Evolutionary conservation across 805 yeast species (phyloP).

Genomic region (Tetrapisispora arboricola): DNA sequence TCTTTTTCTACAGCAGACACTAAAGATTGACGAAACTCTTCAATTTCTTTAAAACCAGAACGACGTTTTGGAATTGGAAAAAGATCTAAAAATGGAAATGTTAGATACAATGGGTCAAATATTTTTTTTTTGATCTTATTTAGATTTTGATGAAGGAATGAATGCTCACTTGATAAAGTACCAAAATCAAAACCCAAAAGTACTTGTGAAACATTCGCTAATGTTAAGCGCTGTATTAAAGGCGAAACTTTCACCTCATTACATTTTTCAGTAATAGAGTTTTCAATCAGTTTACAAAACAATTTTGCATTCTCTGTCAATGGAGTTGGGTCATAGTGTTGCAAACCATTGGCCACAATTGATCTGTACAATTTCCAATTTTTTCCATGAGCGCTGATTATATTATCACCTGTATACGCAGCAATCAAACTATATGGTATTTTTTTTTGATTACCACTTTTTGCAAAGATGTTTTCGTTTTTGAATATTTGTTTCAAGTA

Average conservation of each 20-base stretch:
- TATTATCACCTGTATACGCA: constrained; percentile 49
- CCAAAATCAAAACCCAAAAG: constrained; percentile 41
- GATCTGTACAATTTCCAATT: constrained; percentile 42
- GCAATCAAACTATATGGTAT: constrained; percentile 46
- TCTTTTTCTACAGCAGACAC: constrained; percentile 28
- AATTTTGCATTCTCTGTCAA: constrained; percentile 31
- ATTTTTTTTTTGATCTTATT: constrained; percentile 40
- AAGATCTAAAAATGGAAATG: constrained; percentile 44
- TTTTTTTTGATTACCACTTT: constrained; percentile 51
- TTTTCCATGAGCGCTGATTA: constrained; percentile 48
- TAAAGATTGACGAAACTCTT: constrained; percentile 31
- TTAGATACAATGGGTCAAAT: constrained; percentile 43
- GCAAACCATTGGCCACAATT: constrained; percentile 38
- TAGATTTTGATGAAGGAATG: constrained; percentile 33
- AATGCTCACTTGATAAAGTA: constrained; percentile 26
- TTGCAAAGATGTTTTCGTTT: constrained; percentile 41
- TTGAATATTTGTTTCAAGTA: constrained; percentile 37
- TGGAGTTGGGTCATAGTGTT: constrained; percentile 36
- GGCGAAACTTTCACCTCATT: constrained; percentile 26
- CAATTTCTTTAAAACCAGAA: constrained; percentile 36
- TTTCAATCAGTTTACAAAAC: constrained; percentile 24
- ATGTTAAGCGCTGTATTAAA: constrained; percentile 36
- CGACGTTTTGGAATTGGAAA: constrained; percentile 40
- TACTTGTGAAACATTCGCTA: constrained; percentile 42
- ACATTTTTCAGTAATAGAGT: constrained; percentile 3